Evolutionary conservation across 176 grass and related monocot genomes (phyloP).

Genomic region (Hordeum marinum): DNA sequence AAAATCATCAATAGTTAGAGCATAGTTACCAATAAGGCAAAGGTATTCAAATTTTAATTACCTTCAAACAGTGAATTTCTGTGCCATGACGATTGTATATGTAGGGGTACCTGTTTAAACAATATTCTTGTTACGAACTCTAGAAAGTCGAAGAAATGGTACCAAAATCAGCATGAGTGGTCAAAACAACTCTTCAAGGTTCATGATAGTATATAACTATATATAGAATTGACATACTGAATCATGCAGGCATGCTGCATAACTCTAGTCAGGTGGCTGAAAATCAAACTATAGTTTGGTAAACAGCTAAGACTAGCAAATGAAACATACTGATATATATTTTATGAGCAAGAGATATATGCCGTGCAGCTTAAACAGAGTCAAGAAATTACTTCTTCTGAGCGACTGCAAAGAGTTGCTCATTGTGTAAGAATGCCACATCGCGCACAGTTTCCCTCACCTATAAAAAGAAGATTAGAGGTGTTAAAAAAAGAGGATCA

Average conservation of each 20-base stretch:
- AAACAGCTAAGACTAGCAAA: not conserved
- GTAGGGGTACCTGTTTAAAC: slow-evolving; percentile 72
- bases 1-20: not conserved
- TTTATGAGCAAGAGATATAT: not conserved
- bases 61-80: slow-evolving; percentile 94
- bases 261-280: not conserved
- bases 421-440: slow-evolving; percentile 80
- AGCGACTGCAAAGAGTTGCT: slow-evolving; percentile 81
- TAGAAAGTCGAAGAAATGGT: not conserved
- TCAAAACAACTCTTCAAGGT: not conserved
- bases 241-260: not conserved
- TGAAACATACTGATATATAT: not conserved
- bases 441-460: slow-evolving; percentile 83
- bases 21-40: not conserved
- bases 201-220: too few species aligned
- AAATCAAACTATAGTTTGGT: not conserved
- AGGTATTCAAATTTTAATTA: slow-evolving; percentile 32
- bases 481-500: slow-evolving; percentile 12
- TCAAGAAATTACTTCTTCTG: slow-evolving; percentile 79
- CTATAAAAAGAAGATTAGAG: slow-evolving; percentile 25
- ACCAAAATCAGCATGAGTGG: not conserved
- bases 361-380: not conserved
- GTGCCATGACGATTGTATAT: slow-evolving; percentile 80
- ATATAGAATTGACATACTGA: not conserved
- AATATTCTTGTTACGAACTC: slow-evolving; percentile 5